phyloP scores from a whole-genome alignment of 768 basidiomycete species.

The Tulasnella sp. region DNA sequence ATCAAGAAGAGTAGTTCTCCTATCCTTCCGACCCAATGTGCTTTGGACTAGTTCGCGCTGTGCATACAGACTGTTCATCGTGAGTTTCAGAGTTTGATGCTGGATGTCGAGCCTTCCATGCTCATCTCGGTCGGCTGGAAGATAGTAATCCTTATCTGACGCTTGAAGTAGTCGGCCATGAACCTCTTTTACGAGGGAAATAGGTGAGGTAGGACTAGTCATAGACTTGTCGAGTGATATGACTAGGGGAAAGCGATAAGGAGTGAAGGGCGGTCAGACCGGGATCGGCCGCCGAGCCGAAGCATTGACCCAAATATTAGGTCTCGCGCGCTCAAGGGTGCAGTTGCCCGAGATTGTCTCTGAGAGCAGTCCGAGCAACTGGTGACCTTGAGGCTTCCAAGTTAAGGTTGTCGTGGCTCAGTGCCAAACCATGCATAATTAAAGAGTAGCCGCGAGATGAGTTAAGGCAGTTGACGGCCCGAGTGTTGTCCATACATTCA shows the following conservation, averaged over 20 bases:
- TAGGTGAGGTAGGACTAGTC: background rate
- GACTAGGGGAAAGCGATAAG: background rate
- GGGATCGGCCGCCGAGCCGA: background rate
- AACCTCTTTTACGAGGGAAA: background rate
- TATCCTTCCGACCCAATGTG: background rate
- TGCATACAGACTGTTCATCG: constrained; percentile 9
- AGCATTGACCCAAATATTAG: background rate
- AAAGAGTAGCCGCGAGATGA: no score
- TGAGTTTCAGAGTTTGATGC: constrained; percentile 12
- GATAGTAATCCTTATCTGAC: constrained; percentile 14
- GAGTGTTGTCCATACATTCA: no score
- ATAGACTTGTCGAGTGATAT: background rate
- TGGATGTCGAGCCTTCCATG: constrained; percentile 17
- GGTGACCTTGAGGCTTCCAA: no score
- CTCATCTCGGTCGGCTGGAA: constrained; percentile 21
- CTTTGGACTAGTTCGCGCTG: background rate
- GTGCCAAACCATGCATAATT: no score
- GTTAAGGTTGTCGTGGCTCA: no score
- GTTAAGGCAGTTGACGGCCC: no score
- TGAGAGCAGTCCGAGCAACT: no score
- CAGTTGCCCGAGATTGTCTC: no score
- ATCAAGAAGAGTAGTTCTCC: background rate
- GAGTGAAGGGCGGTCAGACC: background rate
- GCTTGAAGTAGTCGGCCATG: background rate
- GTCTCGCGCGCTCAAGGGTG: no score